A percentile compares a stretch with the other conserved stretches of the same genome.
phyloP scores from a whole-genome alignment of 441 rosid genomes.

The Mallotus repandus region DNA sequence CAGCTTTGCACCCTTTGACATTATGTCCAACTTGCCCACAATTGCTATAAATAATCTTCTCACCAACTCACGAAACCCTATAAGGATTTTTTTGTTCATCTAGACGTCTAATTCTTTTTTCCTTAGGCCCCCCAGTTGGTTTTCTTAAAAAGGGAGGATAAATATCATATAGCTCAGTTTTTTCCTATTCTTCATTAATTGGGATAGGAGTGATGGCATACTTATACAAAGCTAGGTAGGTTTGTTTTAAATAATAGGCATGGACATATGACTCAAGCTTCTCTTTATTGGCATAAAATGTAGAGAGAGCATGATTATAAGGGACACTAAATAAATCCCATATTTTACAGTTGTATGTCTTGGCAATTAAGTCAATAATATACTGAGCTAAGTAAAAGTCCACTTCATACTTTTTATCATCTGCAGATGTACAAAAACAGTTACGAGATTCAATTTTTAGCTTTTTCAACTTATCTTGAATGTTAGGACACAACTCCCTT shows the following conservation, averaged over 20 bases:
- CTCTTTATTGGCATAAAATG: background rate
- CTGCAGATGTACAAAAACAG: background rate
- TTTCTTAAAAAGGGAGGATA: background rate
- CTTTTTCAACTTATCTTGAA: background rate
- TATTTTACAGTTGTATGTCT: too few relatives aligned
- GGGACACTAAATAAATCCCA: too few relatives aligned
- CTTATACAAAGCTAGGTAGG: background rate
- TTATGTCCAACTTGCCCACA: background rate
- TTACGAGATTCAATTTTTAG: background rate
- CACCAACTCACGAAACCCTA: background rate
- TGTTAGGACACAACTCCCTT: background rate
- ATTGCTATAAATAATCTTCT: background rate
- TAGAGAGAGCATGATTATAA: background rate
- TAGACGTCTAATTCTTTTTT: background rate
- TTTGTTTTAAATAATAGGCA: background rate
- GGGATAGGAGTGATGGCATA: background rate
- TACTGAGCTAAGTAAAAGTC: background rate
- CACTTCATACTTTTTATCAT: background rate
- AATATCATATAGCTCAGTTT: background rate
- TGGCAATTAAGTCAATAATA: too few relatives aligned
- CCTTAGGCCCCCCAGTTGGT: background rate
- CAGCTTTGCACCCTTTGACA: background rate
- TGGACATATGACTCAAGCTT: background rate
- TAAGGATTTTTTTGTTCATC: background rate
- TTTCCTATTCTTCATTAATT: background rate